Evolutionary conservation across 352 stramenopile species (phyloP).

Genomic region (Globisporangium mamillatum): DNA sequence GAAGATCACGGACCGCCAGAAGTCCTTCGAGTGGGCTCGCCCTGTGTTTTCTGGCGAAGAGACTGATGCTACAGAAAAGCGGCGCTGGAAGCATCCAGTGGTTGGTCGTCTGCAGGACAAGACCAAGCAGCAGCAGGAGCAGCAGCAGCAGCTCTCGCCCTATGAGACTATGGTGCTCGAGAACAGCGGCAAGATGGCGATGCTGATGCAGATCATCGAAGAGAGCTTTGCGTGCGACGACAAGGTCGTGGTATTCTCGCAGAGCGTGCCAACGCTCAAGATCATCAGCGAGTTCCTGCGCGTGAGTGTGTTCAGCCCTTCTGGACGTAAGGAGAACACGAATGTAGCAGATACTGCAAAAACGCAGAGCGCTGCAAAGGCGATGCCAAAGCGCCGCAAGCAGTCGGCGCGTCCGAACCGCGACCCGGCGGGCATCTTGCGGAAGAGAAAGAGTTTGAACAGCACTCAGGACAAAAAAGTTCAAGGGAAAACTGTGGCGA

Average conservation of each 20-base stretch:
- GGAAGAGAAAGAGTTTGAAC: slow-evolving; percentile 36
- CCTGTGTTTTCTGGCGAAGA: slow-evolving; percentile 30
- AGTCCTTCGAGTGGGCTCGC: slow-evolving; percentile 67
- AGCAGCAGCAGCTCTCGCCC: slow-evolving; percentile 1
- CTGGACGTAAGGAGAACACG: slow-evolving; percentile 21
- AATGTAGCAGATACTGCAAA: slow-evolving; percentile 9
- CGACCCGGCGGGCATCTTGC: slow-evolving; percentile 56
- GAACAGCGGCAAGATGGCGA: slow-evolving; percentile 81
- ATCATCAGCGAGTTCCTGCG: slow-evolving; percentile 72
- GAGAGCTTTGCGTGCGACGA: slow-evolving; percentile 72
- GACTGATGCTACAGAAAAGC: not conserved
- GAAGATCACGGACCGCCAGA: slow-evolving; percentile 57
- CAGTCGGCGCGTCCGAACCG: slow-evolving; percentile 34
- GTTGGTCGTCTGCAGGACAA: not conserved
- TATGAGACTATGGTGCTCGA: slow-evolving; percentile 55
- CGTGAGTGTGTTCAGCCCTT: slow-evolving; percentile 51
- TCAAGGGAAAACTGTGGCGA: not conserved
- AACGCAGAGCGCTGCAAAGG: slow-evolving; percentile 17
- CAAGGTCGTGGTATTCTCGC: slow-evolving; percentile 88
- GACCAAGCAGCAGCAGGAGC: slow-evolving; percentile 6
- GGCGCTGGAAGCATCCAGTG: not conserved
- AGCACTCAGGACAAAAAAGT: slow-evolving; percentile 9
- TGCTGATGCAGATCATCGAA: slow-evolving; percentile 71
- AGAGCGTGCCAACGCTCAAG: slow-evolving; percentile 84
- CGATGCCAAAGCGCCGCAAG: slow-evolving; percentile 33